phyloP scores from a whole-genome alignment of 768 basidiomycete genomes.

The Tulasnella sp. region DNA sequence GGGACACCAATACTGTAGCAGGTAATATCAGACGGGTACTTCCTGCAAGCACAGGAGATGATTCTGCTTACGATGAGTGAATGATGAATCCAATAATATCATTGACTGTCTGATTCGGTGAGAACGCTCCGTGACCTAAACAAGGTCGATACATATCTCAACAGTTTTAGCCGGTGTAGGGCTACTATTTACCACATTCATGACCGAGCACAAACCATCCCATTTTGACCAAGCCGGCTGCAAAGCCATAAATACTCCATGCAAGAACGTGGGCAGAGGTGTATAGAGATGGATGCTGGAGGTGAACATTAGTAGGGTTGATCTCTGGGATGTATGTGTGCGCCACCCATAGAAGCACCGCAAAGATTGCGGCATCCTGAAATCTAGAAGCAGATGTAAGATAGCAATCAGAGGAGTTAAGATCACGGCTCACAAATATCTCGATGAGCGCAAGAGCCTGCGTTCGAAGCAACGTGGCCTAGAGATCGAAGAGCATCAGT shows the following conservation, averaged over 20 bases:
- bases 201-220: slow-evolving; percentile 35
- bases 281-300: slow-evolving; percentile 28
- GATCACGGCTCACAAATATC: slow-evolving; percentile 60
- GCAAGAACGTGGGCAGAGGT: slow-evolving; percentile 29
- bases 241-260: slow-evolving; percentile 27
- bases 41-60: no score
- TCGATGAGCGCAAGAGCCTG: slow-evolving; percentile 64
- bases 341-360: slow-evolving; percentile 31
- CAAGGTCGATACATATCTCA: no score
- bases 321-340: slow-evolving; percentile 32
- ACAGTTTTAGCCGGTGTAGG: no score
- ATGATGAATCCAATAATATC: slow-evolving; percentile 35
- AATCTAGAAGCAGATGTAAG: slow-evolving; percentile 26
- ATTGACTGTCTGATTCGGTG: slow-evolving; percentile 35
- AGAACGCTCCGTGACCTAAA: slow-evolving; percentile 36
- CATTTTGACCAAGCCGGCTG: slow-evolving; percentile 31
- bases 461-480: slow-evolving; percentile 77
- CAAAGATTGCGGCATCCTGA: slow-evolving; percentile 54
- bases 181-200: no score
- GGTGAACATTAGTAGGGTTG: slow-evolving; percentile 37
- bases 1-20: slow-evolving; percentile 81
- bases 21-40: slow-evolving; percentile 18
- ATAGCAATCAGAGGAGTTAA: no score
- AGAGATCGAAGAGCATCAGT: not conserved
- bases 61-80: slow-evolving; percentile 25